Evolutionary conservation across 202 grass and related monocot species (phyloP), one percentile per base, ranked within the genome.

Genomic region (Panicum virgatum): DNA sequence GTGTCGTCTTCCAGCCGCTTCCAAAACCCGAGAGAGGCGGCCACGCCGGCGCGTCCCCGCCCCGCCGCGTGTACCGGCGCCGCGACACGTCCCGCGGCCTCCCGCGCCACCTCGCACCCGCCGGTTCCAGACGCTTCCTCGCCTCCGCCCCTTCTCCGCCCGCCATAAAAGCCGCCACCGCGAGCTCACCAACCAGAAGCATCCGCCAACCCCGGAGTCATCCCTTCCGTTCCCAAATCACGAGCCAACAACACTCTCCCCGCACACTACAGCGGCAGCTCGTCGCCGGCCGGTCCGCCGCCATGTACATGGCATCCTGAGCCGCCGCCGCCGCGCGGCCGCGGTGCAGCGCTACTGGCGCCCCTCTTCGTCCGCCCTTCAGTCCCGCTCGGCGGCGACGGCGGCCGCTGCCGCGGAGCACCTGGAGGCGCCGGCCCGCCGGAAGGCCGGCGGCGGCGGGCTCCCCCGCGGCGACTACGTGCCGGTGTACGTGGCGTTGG

Each of bases 401-500:
- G 3, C 80, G 7, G 0, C 79, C 12, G 78, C 79, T 7, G 78
- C 85, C 11, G 52, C 54, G 62, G 12, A 9, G 7, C 77, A 76
- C 52, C 69, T 36, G 2, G 32, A 34, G 32, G 32, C 0, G 73
- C 18, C 34, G n/a, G 34, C 65, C 4, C 25, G n/a, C 32, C 32
- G 32, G 2, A 13, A 6, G 19, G 18, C 63, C 2, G 11, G 39
- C 63, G n/a, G 20, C 66, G 3, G 32, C 40, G 69, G 50, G 84
- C 42, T 73, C 0, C 71, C 71, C 2, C 62, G 52, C 38, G 88
- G 75, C n/a, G 92, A 94, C 14, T 93, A 88, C 72, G 66, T 89
- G 63, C 90, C 95, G 51, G 84, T 97, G 69, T 94, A 86, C 84
- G 90, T 88, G 36, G 78, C 84, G 52, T 86, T 97, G 69, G 95